Conservation (phyloP, 225 moss, liverwort and hornwort genomes). For the Antitrichia curtipendula region DNA sequence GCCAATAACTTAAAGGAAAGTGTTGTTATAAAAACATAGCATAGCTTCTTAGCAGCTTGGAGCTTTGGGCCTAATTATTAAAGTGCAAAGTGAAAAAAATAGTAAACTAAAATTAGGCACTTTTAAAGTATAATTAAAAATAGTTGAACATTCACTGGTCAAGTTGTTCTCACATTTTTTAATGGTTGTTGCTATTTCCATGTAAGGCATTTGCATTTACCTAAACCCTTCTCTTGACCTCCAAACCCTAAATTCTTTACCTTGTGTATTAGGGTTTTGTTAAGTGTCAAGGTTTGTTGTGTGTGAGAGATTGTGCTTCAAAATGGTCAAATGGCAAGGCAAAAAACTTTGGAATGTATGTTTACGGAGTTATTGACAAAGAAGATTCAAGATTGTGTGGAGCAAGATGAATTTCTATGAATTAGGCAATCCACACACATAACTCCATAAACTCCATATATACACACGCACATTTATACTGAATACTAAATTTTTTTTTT, state of each 20-base stretch:
- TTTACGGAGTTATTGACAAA: too few relatives aligned
- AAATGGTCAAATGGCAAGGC: neutral
- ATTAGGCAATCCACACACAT: too few relatives aligned
- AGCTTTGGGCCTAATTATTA: accelerated
- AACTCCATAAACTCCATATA: too few relatives aligned
- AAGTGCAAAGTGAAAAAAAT: too few relatives aligned
- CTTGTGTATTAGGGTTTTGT: neutral
- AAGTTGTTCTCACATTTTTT: neutral
- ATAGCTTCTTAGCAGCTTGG: accelerated
- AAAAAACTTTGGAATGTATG: too few relatives aligned
- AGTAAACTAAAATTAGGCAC: neutral
- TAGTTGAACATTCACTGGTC: neutral
- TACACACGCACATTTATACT: too few relatives aligned
- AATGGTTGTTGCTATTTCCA: neutral
- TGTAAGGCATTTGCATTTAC: neutral
- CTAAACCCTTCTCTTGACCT: neutral
- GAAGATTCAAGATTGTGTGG: too few relatives aligned
- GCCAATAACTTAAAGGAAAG: accelerated
- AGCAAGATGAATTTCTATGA: too few relatives aligned
- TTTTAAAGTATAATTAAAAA: neutral
- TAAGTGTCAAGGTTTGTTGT: neutral
- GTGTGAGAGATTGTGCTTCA: neutral
- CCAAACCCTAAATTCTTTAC: neutral
- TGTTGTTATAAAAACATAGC: neutral
- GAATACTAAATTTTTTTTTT: too few relatives aligned